phyloP scores from a whole-genome alignment of 495 filamentous ascomycete genomes.

The Annulohypoxylon moriforme region DNA sequence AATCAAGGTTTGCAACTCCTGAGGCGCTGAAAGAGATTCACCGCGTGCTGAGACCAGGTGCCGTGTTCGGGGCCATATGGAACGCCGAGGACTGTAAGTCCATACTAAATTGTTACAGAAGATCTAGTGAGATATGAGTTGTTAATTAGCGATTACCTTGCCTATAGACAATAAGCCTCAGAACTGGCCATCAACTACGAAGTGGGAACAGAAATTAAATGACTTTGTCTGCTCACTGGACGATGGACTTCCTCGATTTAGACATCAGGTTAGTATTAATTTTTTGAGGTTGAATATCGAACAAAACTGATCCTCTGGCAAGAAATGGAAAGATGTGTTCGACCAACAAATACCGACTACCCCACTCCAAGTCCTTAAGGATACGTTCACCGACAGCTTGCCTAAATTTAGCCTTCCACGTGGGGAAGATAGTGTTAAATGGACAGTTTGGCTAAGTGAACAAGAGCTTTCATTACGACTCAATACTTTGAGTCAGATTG shows the following conservation, averaged over 20 bases:
- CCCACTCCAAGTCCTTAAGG: constrained; percentile 53
- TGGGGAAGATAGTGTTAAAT: constrained; percentile 47
- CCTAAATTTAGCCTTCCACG: constrained; percentile 65
- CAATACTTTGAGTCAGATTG: constrained; percentile 70
- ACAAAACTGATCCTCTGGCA: constrained; percentile 25
- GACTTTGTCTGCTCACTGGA: constrained; percentile 60
- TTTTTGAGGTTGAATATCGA: neutral
- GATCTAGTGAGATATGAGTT: neutral
- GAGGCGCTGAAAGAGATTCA: constrained; percentile 68
- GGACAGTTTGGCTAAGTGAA: constrained; percentile 61
- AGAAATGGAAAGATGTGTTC: constrained; percentile 64
- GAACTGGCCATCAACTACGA: constrained; percentile 55
- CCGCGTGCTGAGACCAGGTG: constrained; percentile 64
- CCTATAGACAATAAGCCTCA: constrained; percentile 67
- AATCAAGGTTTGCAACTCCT: constrained; percentile 67
- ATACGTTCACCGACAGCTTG: constrained; percentile 46
- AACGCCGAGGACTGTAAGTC: constrained; percentile 72
- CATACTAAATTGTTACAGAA: neutral
- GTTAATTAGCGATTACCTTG: neutral
- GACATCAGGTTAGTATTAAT: constrained; percentile 48
- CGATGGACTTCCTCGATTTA: constrained; percentile 67
- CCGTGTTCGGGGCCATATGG: constrained; percentile 70
- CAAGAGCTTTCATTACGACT: constrained; percentile 68
- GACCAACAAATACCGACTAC: constrained; percentile 60
- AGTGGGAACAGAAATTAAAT: constrained; percentile 67